These are phyloP conservation scores for Cairneyella variabilis DNA, from an alignment of 495 filamentous ascomycete species.

Conservation along the genomic window DNA sequence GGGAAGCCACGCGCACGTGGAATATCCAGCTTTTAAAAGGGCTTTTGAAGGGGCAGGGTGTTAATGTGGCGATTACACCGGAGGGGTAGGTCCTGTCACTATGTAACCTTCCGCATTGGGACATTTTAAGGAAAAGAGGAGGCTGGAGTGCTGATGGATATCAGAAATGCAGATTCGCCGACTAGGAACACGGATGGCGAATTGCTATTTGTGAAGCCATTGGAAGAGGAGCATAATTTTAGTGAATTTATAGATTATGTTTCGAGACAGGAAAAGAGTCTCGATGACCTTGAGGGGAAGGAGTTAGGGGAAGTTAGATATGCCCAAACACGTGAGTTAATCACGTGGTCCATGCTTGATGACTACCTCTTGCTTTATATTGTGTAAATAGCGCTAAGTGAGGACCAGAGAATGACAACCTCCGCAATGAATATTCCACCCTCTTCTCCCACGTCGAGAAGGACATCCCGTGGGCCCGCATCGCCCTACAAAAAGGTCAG, in stretches of 20 bases:
- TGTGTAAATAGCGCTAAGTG: not conserved
- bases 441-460: constrained; percentile 52
- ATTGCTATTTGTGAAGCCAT: constrained; percentile 52
- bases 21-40: constrained; percentile 47
- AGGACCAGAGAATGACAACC: constrained; percentile 65
- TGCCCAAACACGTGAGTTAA: constrained; percentile 47
- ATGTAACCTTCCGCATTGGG: not conserved
- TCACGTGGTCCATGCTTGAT: not conserved
- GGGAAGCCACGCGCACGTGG: constrained; percentile 59
- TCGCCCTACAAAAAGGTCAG: constrained; percentile 60
- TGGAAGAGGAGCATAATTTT: constrained; percentile 49
- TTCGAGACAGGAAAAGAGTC: constrained; percentile 34
- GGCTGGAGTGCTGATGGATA: not conserved
- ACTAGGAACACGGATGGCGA: constrained; percentile 33
- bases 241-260: constrained; percentile 43
- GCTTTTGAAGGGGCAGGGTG: constrained; percentile 43
- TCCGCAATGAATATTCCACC: constrained; percentile 59
- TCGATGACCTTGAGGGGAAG: constrained; percentile 3
- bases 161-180: constrained; percentile 59
- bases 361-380: not conserved
- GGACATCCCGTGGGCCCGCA: constrained; percentile 61
- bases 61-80: constrained; percentile 72
- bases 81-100: constrained; percentile 45
- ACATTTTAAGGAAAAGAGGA: not conserved
- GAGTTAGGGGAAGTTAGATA: constrained; percentile 38